These are phyloP conservation scores for Scenedesmus sp. DNA, from an alignment of 163 green algal genomes.

Conservation along the genomic window DNA sequence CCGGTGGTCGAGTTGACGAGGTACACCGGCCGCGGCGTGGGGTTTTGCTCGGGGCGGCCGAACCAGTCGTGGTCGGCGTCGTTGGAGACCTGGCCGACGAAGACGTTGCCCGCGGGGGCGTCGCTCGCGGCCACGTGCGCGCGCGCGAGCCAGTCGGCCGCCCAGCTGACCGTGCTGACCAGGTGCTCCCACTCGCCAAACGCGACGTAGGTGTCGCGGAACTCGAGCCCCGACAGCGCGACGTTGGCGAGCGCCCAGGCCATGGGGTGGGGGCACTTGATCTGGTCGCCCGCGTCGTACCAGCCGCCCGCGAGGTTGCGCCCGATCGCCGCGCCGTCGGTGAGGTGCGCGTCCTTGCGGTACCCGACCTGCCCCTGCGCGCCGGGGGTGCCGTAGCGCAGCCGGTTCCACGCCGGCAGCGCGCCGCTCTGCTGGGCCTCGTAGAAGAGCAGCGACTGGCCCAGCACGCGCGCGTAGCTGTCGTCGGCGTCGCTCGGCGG, in stretches of 20 bases:
- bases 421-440: conserved; percentile 45
- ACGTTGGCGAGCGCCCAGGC: conserved; percentile 25
- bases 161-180: conserved; percentile 22
- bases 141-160: conserved; percentile 20
- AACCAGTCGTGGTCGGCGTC: conserved; percentile 6
- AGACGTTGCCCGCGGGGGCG: conserved; percentile 24
- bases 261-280: conserved; percentile 11
- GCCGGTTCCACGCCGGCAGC: conserved; percentile 42
- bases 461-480: not conserved
- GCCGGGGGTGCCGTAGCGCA: conserved; percentile 1
- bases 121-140: conserved; percentile 25
- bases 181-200: not conserved
- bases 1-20: not conserved
- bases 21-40: not conserved
- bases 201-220: not conserved
- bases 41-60: conserved; percentile 15
- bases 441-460: conserved; percentile 35
- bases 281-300: conserved; percentile 51
- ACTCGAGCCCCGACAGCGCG: not conserved
- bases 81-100: conserved; percentile 29
- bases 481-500: no score
- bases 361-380: no score
- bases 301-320: conserved; percentile 47
- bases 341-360: conserved; percentile 26
- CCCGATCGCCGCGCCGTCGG: conserved; percentile 34